Evolutionary conservation across 202 grass and related monocot species (phyloP), one percentile per base, ranked within the genome.

Genomic region (Dendrocalamus latiflorus): DNA sequence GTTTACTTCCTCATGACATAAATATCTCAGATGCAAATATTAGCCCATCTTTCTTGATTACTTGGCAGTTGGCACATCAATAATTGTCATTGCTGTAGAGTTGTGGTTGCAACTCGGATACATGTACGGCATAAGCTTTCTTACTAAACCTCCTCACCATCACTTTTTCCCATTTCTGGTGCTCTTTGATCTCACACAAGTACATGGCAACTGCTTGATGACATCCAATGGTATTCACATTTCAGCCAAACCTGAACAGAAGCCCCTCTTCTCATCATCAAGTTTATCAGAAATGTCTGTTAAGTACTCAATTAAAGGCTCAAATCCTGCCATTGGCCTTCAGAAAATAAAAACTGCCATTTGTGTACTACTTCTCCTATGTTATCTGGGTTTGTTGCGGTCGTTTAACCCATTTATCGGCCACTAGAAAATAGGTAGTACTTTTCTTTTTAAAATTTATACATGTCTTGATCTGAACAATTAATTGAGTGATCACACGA

Each of bases 61-160:
- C 55, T n/a, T n/a, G n/a, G n/a, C n/a, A n/a, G n/a, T 77, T 76
- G 65, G 44, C 22, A 55, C 60, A 75, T 83, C 81, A 65, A 83
- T 67, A 39, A 9, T 51, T 18, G 30, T 61, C n/a, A 65, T 65
- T 54, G 83, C 75, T 64, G 67, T 79, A 45, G 54, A 65, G 67
- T 72, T 11, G 36, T 22, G 55, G 67, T 24, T 68, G 60, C 44
- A 65, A 51, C 45, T 67, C 22, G 57, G 25, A 16, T 25, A 71
- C 22, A 53, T 59, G 33, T 16, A 58, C 68, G 18, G 1, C 71
- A 62, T 42, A 41, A 59, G 42, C 5, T 76, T 51, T 51, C 28
- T 61, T 81, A 41, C 5, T 76, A 24, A 70, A 61, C 65, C 18
- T 53, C 44, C 18, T 67, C 76, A 38, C 26, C 16, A 50, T 30